phyloP scores from a whole-genome alignment of 495 filamentous ascomycete genomes.

The Tuber umbilicatum region DNA sequence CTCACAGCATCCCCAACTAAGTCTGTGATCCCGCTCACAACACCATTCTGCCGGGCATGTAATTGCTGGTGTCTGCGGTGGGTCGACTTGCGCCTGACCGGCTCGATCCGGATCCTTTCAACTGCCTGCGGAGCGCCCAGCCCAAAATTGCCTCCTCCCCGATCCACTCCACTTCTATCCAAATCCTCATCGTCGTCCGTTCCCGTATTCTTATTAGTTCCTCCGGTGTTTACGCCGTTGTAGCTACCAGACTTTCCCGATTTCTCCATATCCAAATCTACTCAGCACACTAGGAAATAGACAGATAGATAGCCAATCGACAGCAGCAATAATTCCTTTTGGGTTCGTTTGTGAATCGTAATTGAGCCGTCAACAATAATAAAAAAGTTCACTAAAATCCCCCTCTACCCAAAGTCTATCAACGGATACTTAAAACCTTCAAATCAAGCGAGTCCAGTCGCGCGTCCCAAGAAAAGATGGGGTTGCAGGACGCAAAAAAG shows the following conservation, averaged over 20 bases:
- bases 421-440: background rate
- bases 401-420: background rate
- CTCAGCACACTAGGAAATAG: conserved; percentile 30
- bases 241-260: conserved; percentile 29
- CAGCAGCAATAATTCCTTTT: conserved; percentile 11
- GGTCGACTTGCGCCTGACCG: conserved; percentile 19
- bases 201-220: conserved; percentile 20
- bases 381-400: background rate
- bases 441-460: conserved; percentile 33
- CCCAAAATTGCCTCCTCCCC: conserved; percentile 22
- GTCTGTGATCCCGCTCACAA: conserved; percentile 5
- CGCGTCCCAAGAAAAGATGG: conserved; percentile 22
- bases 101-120: conserved; percentile 24
- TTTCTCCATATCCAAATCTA: conserved; percentile 23
- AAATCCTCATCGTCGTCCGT: conserved; percentile 40
- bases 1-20: conserved; percentile 12
- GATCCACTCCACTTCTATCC: conserved; percentile 19
- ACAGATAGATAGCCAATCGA: conserved; percentile 23
- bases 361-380: conserved; percentile 21
- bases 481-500: conserved; percentile 14
- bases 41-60: conserved; percentile 27
- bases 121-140: conserved; percentile 14
- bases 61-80: conserved; percentile 28
- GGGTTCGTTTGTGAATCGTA: conserved; percentile 31
- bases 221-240: conserved; percentile 23